Evolutionary conservation across 179 eudicot genomes (phyloP).

Genomic region (Pouteria campechiana): DNA sequence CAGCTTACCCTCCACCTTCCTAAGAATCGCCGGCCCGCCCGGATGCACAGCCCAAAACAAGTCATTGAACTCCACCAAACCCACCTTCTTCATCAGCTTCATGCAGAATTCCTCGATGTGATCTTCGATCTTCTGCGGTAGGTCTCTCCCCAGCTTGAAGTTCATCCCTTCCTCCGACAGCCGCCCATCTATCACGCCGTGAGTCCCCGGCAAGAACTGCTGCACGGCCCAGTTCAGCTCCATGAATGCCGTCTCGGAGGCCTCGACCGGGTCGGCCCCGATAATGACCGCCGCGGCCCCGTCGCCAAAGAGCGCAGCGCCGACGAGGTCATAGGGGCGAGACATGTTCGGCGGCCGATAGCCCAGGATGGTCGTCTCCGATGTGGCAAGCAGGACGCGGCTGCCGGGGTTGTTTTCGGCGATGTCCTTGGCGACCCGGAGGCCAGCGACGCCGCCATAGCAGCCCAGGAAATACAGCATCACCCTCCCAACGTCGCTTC

Average conservation of each 20-base stretch:
- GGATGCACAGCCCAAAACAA: slow-evolving; percentile 94
- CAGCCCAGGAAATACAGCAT: slow-evolving; percentile 93
- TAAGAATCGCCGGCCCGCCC: slow-evolving; percentile 89
- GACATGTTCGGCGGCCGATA: slow-evolving; percentile 74
- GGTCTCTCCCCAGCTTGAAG: slow-evolving; percentile 68
- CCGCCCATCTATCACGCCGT: slow-evolving; percentile 52
- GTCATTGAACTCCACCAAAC: slow-evolving; percentile 37
- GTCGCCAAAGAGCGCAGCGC: slow-evolving; percentile 84
- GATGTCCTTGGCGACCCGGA: slow-evolving; percentile 80
- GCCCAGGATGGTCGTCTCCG: slow-evolving; percentile 83
- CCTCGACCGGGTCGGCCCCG: slow-evolving; percentile 39
- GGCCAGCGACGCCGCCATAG: slow-evolving; percentile 81
- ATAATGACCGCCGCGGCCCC: slow-evolving; percentile 75
- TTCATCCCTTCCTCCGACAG: slow-evolving; percentile 80
- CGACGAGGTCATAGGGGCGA: slow-evolving; percentile 85
- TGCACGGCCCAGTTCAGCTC: slow-evolving; percentile 68
- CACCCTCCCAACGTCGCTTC: slow-evolving; percentile 56
- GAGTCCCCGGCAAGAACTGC: slow-evolving; percentile 69
- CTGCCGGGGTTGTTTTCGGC: slow-evolving; percentile 90
- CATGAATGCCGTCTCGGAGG: slow-evolving; percentile 48
- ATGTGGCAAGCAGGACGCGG: slow-evolving; percentile 58
- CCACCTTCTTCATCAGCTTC: slow-evolving; percentile 44
- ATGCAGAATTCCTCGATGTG: slow-evolving; percentile 78
- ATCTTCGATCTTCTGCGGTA: slow-evolving; percentile 68
- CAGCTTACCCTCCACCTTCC: slow-evolving; percentile 39